Base-by-base conservation (phyloP, 164 flowering plant species). In the Platanus orientalis region DNA sequence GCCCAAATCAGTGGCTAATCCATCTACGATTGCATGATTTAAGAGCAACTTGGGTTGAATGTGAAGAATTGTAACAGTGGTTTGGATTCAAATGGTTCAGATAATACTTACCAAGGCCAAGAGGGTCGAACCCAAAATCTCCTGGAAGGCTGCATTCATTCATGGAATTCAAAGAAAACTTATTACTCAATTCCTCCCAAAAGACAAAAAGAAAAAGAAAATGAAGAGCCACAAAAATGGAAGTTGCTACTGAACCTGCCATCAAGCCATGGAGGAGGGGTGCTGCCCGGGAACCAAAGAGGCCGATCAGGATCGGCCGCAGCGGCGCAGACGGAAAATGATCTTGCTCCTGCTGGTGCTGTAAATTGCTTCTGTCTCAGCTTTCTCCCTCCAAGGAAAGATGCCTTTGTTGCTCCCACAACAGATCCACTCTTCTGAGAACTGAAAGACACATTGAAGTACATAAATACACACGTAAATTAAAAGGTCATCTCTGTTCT, bases 251-350 rank as follows among this genome's bases (percentile, higher is more conserved):
- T 25, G 16, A 27, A 89, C 96, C 96, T 90, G 79, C 98, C 98
- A 67, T 93, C 97, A 47, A 93, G 98, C 98, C 98, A 93, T 65
- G 79, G 76, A 57, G 98, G 98, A 76, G 98, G 98, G 54, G 81
- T 75, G 88, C 95, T 94, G 65, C 98, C 97, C 12, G 98, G 97
- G 83, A 94, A 94, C 98, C 98, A 93, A 17, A 93, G 65, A 14
- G 98, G 98, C 40, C 98, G 78, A 3, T 90, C 85, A 0, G 88
- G 79, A n/a, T 83, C 87, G 45, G 87, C 82, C 0, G 77, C 82
- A 14, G 80, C 91, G 3, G 82, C 83, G 21, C 79, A 71, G 7
- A 87, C 88, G 0, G 81, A 26, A 20, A 62, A 50, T 2, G 81
- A 69, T 62, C 83, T 50, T 54, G 53, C 20, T 40, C 50, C 67